Base-by-base conservation (phyloP, 371 early-diverging fungal genomes). In the Blakeslea trispora region DNA sequence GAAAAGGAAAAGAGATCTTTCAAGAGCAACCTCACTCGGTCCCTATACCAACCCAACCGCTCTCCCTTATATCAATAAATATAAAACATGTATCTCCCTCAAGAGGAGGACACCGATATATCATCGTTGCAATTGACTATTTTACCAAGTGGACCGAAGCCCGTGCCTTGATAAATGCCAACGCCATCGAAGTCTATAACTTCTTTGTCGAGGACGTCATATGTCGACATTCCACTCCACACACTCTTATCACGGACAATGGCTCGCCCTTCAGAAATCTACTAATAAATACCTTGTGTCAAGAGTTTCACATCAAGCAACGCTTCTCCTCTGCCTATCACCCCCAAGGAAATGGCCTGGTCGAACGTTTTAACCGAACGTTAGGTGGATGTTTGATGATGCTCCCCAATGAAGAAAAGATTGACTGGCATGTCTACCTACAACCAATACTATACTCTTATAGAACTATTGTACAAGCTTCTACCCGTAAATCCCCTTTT, bases 41-140 rank as follows among this genome's bases (percentile, higher is more conserved):
- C 6, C 52, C 52, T 4, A 42, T 52, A n/a, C 40, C 52, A 1
- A 42, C 24, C 0, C 23, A 40, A 24, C 42, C 52, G 3, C 41
- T 52, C n/a, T 14, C 14, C 15, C 42, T n/a, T 23, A 13, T 52
- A n/a, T 22, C 41, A 39, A 3, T 52, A 1, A 42, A 52, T 10
- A 34, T 52, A 1, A 52, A 52, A 42, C 52, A 52, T 17, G 52
- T 51, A n/a, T 13, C 15, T 18, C 1, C 28, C 21, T 52, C 53
- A 2, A 40, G 50, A 21, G 10, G 15, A 5, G 59, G 55, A 13
- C 49, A 68, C 39, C 45, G 46, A 3, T 68, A 68, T 39, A 48
- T 68, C 1, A 21, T 68, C 13, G 68, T 63, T 2, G 61, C 61
- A 4, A 49, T 63, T 6, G 68, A 63, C 14, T 63, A 63, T n/a